Conservation (phyloP, 257 asterid genomes). For the Rubia yunnanensis region DNA sequence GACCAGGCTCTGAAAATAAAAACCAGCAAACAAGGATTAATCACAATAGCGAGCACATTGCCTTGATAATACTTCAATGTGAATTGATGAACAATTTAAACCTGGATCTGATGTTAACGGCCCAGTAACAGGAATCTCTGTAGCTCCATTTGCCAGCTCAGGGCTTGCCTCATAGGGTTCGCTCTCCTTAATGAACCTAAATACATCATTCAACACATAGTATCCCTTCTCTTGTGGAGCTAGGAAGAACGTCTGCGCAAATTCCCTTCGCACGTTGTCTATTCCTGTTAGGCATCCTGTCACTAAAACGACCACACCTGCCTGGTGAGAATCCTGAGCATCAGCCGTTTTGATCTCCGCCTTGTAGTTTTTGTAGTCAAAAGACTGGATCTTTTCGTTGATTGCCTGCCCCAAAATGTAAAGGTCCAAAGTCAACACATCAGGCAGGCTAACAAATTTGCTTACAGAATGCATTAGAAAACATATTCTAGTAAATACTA, state of each 20-base stretch:
- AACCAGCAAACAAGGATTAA: constrained; percentile 15
- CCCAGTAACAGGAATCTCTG: constrained; percentile 19
- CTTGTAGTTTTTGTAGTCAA: constrained; percentile 86
- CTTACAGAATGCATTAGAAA: not conserved
- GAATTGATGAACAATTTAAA: constrained; percentile 10
- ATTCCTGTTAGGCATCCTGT: constrained; percentile 84
- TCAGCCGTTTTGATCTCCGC: constrained; percentile 89
- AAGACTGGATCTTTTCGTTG: constrained; percentile 62
- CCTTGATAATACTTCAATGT: not conserved
- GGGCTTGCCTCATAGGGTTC: constrained; percentile 28
- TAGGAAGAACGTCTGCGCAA: constrained; percentile 78
- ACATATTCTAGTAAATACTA: not conserved
- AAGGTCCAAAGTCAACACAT: not conserved
- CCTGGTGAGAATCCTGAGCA: constrained; percentile 70
- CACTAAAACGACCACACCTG: constrained; percentile 74
- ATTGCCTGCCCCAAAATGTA: constrained; percentile 47
- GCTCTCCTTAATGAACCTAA: constrained; percentile 59
- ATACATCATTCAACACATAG: constrained; percentile 75
- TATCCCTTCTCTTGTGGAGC: constrained; percentile 94
- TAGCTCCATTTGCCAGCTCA: constrained; percentile 26
- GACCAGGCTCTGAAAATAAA: constrained; percentile 49
- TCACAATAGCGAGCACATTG: not conserved
- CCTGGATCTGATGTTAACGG: constrained; percentile 49
- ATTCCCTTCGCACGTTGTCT: constrained; percentile 58
- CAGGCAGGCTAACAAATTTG: not conserved